Base-by-base conservation (phyloP, 257 asterid genomes). In the Solanum phureja region DNA sequence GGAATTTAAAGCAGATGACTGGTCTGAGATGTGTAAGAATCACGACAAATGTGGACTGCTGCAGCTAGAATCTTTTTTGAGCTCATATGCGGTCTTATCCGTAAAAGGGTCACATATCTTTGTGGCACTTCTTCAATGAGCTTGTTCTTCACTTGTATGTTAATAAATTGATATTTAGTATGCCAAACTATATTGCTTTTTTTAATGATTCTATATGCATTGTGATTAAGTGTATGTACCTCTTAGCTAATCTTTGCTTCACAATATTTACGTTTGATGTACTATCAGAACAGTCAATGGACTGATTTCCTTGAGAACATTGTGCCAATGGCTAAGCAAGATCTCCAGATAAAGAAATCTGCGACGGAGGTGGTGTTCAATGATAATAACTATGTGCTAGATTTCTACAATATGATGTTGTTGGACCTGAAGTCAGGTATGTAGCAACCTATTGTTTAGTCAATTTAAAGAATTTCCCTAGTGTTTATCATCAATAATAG, bases 351-450 rank as follows among this genome's bases (percentile, higher is more conserved):
- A 24, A 92, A 94, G 92, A 96, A 90, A 82, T 88, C 95, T 40
- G 90, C 88, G 11, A 74, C 88, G 46, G 97, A 96, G 92, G 92
- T 95, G 73, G 94, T 91, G 86, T 46, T 94, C 52, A 88, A 92
- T 87, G 93, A 91, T 34, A 86, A 88, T 82, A 83, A 49, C 84
- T 75, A 92, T 87, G 90, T 90, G 83, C 92, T 96, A 27, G 98
- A 95, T 91, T 95, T 96, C 87, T 73, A 94, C 88, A 95, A 90
- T 85, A 95, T 94, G 98, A 90, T 89, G 76, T 90, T 79, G 88
- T 86, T 93, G 90, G 97, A 95, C 91, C 46, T 96, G 94, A 79
- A 79, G 72, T 92, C 94, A 8, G 98, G 99, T 83, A 56, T 84
- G 84, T 90, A 77, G 68, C 92, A 90, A 68, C 93, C 97, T 21